Conservation (phyloP, 345 rosid genomes). For the Brassica rapa region DNA sequence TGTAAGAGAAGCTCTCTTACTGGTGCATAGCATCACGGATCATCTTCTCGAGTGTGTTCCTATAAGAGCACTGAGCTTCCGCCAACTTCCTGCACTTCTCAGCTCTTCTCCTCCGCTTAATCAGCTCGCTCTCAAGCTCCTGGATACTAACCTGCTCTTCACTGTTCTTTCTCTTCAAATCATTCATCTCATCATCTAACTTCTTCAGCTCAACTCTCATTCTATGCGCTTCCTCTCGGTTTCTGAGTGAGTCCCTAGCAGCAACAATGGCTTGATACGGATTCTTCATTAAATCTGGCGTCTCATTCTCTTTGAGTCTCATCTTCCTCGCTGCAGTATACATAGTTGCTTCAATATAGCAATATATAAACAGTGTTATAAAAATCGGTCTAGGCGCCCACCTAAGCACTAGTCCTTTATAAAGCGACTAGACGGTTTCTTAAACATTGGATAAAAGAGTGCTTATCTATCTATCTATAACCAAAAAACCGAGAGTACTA, state of each 20-base stretch:
- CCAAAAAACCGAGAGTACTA: background rate
- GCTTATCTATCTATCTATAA: no score
- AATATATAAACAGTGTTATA: no score
- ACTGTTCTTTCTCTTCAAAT: constrained; percentile 56
- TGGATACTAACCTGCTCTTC: constrained; percentile 71
- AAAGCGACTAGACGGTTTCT: no score
- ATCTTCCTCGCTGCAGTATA: constrained; percentile 26
- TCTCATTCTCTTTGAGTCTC: constrained; percentile 45
- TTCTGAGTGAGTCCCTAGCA: constrained; percentile 81
- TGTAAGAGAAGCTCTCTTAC: constrained; percentile 49
- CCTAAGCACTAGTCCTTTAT: no score
- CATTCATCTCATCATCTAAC: constrained; percentile 63
- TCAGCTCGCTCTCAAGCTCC: constrained; percentile 70
- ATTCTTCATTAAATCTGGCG: constrained; percentile 56
- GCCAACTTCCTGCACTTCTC: constrained; percentile 93
- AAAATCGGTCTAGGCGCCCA: no score
- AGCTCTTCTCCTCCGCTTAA: constrained; percentile 79
- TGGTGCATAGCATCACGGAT: constrained; percentile 99
- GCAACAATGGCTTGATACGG: constrained; percentile 80
- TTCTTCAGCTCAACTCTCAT: constrained; percentile 61
- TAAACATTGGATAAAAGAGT: no score
- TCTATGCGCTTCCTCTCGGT: constrained; percentile 68
- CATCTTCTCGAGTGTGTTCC: constrained; percentile 88
- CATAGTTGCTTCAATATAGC: background rate
- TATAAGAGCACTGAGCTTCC: constrained; percentile 90